Percentiles rank a stretch among this genome's conserved stretches.
These are phyloP conservation scores for Linnemannia elongata DNA, from an alignment of 192 early-diverging fungal genomes.

Conservation along the genomic window DNA sequence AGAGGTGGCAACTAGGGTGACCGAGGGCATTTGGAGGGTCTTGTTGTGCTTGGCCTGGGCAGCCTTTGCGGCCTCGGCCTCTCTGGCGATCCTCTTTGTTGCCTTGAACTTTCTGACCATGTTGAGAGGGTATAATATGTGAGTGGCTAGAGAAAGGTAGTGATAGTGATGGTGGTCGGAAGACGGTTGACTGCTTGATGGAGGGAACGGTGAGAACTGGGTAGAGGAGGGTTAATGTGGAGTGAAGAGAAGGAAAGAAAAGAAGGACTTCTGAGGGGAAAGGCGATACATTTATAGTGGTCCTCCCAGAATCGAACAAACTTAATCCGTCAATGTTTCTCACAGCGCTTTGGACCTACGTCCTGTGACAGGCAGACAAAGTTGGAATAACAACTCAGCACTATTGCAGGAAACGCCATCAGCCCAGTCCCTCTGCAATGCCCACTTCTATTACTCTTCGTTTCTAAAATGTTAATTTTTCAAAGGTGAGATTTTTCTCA, in stretches of 20 bases:
- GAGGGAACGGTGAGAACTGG: not conserved
- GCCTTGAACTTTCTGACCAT: slow-evolving; percentile 39
- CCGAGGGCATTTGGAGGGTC: slow-evolving; percentile 31
- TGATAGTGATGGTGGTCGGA: not conserved
- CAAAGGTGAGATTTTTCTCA: no score
- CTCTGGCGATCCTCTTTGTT: slow-evolving; percentile 27
- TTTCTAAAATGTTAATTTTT: not conserved
- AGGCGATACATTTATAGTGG: not conserved
- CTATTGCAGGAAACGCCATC: no score
- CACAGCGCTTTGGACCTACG: no score
- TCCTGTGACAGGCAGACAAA: no score
- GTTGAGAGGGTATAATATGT: not conserved
- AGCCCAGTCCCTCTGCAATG: no score
- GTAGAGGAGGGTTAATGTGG: not conserved
- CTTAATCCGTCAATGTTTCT: no score
- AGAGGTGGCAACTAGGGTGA: slow-evolving; percentile 38
- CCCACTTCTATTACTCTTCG: no score
- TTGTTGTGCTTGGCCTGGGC: slow-evolving; percentile 47
- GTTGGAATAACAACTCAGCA: no score
- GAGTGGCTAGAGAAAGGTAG: not conserved
- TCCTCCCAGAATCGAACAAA: no score
- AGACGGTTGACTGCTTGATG: no score
- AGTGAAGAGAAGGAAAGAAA: not conserved
- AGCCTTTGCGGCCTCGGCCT: slow-evolving; percentile 13
- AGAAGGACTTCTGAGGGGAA: slow-evolving; percentile 9